These are phyloP conservation scores for Stygiomarasmius scandens DNA, from an alignment of 1,284 basidiomycete species.

Conservation along the genomic window DNA sequence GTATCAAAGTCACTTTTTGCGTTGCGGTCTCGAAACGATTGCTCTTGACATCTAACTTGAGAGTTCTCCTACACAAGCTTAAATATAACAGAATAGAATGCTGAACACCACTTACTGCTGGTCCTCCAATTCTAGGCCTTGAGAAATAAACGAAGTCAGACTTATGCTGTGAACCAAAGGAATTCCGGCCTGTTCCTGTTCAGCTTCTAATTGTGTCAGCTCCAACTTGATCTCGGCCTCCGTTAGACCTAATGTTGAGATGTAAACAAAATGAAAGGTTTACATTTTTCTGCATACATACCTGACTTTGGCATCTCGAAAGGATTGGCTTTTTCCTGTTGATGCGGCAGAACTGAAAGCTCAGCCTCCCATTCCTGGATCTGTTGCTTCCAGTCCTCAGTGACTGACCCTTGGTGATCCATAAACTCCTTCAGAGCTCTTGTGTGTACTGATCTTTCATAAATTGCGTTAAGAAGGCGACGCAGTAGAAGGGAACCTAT, in stretches of 20 bases:
- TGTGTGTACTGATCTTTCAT: neutral
- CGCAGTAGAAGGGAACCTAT: neutral
- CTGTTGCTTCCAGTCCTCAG: conserved; percentile 20
- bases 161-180: conserved; percentile 9
- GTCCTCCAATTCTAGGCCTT: conserved; percentile 20
- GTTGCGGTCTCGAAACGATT: neutral
- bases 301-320: conserved; percentile 18
- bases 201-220: conserved; percentile 16
- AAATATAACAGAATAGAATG: neutral
- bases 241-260: conserved; percentile 7
- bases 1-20: neutral
- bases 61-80: neutral
- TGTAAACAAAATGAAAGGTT: neutral
- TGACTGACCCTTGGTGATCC: neutral
- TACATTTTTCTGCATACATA: neutral
- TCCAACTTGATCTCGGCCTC: no score
- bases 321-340: conserved; percentile 20
- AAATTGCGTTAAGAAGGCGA: neutral
- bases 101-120: conserved; percentile 18
- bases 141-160: conserved; percentile 12
- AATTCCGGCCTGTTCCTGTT: neutral
- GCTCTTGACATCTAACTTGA: neutral
- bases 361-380: conserved; percentile 29
- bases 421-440: conserved; percentile 1
- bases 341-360: neutral